A percentile compares a stretch with the other conserved stretches of the same genome.
phyloP scores from a whole-genome alignment of 2,329 filamentous ascomycete genomes.

The Bipolaris oryzae region DNA sequence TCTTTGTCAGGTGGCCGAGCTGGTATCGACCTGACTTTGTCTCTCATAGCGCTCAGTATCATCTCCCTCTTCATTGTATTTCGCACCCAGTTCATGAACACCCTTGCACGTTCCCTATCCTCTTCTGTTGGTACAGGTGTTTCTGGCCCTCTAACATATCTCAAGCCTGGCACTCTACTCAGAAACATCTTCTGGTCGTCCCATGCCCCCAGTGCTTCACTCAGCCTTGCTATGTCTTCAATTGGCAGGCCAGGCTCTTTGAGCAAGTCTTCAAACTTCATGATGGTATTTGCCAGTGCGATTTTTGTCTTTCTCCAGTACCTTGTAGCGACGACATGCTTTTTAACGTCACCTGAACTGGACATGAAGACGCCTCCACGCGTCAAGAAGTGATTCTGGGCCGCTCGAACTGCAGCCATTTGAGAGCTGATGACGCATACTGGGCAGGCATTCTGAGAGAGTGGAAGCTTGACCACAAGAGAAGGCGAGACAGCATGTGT shows the following conservation, averaged over 20 bases:
- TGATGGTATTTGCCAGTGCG: slow-evolving; percentile 10
- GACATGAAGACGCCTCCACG: slow-evolving; percentile 13
- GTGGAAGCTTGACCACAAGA: neutral
- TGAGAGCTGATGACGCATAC: slow-evolving; percentile 8
- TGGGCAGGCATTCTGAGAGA: slow-evolving; percentile 4
- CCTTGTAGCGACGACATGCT: slow-evolving; percentile 3
- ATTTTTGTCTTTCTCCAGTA: slow-evolving; percentile 17
- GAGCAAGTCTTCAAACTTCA: slow-evolving; percentile 8
- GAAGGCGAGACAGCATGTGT: neutral
- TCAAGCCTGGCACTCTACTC: slow-evolving; percentile 17
- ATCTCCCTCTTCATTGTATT: slow-evolving; percentile 7
- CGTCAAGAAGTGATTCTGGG: slow-evolving; percentile 1
- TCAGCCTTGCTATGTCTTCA: slow-evolving; percentile 6
- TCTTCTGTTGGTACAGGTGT: slow-evolving; percentile 15
- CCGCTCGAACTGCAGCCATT: neutral
- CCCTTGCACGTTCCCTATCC: slow-evolving; percentile 3
- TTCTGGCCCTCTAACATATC: slow-evolving; percentile 9
- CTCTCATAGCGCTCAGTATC: neutral
- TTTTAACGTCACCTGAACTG: neutral
- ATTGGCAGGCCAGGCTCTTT: neutral
- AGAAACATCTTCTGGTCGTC: slow-evolving; percentile 13
- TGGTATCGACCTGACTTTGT: neutral
- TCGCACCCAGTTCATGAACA: slow-evolving; percentile 6
- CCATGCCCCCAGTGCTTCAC: slow-evolving; percentile 12
- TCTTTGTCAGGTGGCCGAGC: neutral